phyloP scores from a whole-genome alignment of 176 grass and related monocot genomes.

The Coix lacrymajobi region DNA sequence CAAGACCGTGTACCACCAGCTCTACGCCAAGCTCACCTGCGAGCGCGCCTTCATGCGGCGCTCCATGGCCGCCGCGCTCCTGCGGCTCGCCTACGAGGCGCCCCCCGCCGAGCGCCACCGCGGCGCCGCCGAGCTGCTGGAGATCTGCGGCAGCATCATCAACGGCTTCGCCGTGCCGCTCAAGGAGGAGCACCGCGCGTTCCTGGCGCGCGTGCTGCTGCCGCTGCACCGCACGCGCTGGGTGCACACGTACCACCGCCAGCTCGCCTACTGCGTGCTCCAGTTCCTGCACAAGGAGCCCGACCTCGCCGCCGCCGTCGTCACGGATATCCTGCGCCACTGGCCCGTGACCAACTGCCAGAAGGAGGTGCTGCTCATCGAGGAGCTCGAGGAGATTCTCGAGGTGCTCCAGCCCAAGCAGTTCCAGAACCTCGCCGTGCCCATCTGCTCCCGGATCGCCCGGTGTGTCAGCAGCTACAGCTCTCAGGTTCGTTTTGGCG shows the following conservation, averaged over 20 bases:
- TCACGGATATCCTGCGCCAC: slow-evolving; percentile 37
- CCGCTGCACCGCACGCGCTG: slow-evolving; percentile 65
- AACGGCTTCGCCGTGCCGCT: slow-evolving; percentile 78
- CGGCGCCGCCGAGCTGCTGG: slow-evolving; percentile 65
- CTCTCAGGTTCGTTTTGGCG: slow-evolving; percentile 51
- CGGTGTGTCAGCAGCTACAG: slow-evolving; percentile 60
- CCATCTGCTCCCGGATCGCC: slow-evolving; percentile 59
- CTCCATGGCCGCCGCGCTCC: slow-evolving; percentile 46
- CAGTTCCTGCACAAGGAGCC: slow-evolving; percentile 75
- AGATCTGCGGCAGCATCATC: slow-evolving; percentile 94
- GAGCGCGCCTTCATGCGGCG: slow-evolving; percentile 80
- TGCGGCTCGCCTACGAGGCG: slow-evolving; percentile 39
- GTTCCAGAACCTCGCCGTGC: slow-evolving; percentile 51
- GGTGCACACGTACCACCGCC: slow-evolving; percentile 54
- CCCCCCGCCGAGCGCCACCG: slow-evolving; percentile 3
- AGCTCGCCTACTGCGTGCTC: slow-evolving; percentile 75
- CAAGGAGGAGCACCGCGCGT: slow-evolving; percentile 73
- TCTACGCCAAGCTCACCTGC: slow-evolving; percentile 69
- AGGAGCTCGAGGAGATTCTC: slow-evolving; percentile 75
- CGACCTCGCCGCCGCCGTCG: slow-evolving; percentile 30
- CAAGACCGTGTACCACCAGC: slow-evolving; percentile 67
- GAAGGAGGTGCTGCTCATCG: slow-evolving; percentile 87
- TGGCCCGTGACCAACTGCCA: slow-evolving; percentile 82
- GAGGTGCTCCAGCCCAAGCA: slow-evolving; percentile 22
- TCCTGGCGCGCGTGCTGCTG: slow-evolving; percentile 67